Evolutionary conservation across 2,329 filamentous ascomycete genomes (phyloP), one percentile per base, ranked within the genome.

Genomic region (Sporothrix brunneoviolacea): DNA sequence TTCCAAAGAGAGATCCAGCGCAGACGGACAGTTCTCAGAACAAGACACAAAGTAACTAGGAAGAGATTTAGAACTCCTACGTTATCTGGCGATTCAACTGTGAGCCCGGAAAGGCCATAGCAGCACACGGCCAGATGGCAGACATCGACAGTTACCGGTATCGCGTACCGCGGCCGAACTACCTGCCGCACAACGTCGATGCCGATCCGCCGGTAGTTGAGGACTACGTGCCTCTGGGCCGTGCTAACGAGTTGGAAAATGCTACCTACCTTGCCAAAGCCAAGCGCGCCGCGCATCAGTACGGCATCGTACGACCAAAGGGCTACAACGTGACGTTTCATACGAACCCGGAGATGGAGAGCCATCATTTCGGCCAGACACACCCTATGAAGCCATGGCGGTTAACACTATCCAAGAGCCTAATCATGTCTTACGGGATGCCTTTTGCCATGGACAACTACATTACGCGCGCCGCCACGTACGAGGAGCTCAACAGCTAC

Each of bases 361-460:
- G 87, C 64, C 91, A 97, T 68, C 93, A 98, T 68, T 98, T 98
- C 66, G 93, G 93, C 58, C 86, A 88, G 70, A 91, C 88, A 9
- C 93, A 98, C 72, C 93, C 93, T 18, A 98, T 98, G 93, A 98
- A 98, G 68, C 93, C 93, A 53, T 97, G 93, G 91, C 88, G 93
- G 32, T 73, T 98, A 57, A 96, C 91, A 15, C 77, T 98, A 50
- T 94, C 93, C 51, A 97, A 98, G 67, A 89, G 93, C 61, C 80
- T 98, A 41, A 89, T 98, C 56, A 84, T 94, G 64, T 86, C 89
- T 1, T 97, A 97, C 66, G 93, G 93, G 58, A 88, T 98, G 79
- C 90, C 94, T 61, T 87, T 91, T 62, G 90, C 89, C 55, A 97
- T 98, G 93, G 90, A 97, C 68, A 85, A 91, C 57, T 96, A 94